Base-by-base conservation (phyloP, 306 rosid genomes). In the Luffa aegyptiaca region DNA sequence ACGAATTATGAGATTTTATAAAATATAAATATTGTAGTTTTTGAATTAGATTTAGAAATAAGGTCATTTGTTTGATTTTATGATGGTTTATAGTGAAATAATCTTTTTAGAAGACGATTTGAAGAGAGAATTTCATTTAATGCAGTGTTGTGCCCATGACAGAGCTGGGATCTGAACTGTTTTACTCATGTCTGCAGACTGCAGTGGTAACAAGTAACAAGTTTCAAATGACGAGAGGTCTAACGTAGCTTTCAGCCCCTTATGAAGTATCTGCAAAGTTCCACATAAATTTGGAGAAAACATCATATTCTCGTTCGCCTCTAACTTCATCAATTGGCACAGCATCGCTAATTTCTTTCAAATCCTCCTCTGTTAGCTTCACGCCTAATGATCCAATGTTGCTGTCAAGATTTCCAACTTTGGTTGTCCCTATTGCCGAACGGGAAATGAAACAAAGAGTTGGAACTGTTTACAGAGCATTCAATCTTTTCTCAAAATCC, bases 341-440 rank as follows among this genome's bases (percentile, higher is more conserved):
- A 48, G 86, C 88, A 33, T 88, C 90, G 82, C 86, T 81, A 78
- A 90, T 82, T 85, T 86, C 93, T 76, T 58, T 85, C 86, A 88
- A 77, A 44, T 90, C 84, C 66, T 86, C 84, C 13, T 84, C 72
- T 73, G 91, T 84, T 70, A 92, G 89, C 89, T 86, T 85, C 64
- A 88, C 86, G 7, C 17, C 33, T 85, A 92, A 58, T 49, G 94
- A 88, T 66, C 84, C 88, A 42, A 90, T 77, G 81, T 92, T 92
- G 86, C 49, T 84, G 56, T 85, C 91, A 63, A 92, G 89, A 85
- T 92, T 88, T 82, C 64, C 81, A 62, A 87, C 48, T 77, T 86
- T 86, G 53, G 92, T 90, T 62, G 97, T 90, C 56, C 92, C 97
- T 90, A 62, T 39, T 31, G 18, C 69, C 1, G 17, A 59, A 65